These are phyloP conservation scores for Botrytis squamosa DNA, from an alignment of 2,329 filamentous ascomycete species.

Conservation along the genomic window DNA sequence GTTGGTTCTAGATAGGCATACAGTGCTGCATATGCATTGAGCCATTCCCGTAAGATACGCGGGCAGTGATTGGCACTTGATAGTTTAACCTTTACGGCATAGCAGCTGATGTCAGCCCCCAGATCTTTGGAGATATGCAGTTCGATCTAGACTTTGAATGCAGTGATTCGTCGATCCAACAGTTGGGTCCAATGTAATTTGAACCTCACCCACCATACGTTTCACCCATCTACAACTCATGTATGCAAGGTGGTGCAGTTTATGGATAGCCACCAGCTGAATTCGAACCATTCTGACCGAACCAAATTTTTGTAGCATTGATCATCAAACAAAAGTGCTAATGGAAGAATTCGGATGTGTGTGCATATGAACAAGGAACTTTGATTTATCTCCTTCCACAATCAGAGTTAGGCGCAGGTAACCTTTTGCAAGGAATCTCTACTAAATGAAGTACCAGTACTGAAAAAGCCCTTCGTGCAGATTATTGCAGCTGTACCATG, in stretches of 20 bases:
- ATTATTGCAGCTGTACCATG: neutral
- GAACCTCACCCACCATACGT: neutral
- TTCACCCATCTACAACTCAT: neutral
- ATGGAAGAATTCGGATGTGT: neutral
- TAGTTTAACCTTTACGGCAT: neutral
- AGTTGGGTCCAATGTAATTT: neutral
- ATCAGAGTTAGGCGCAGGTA: neutral
- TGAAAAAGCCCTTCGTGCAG: neutral
- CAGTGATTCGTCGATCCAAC: neutral
- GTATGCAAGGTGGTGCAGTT: neutral
- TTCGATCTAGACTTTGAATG: neutral
- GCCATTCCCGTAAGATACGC: neutral
- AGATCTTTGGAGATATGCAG: neutral
- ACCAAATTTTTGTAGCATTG: neutral
- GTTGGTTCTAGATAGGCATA: neutral
- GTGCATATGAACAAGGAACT: neutral
- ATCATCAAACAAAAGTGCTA: neutral
- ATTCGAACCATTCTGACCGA: neutral
- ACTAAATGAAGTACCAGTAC: neutral
- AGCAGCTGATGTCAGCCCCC: neutral
- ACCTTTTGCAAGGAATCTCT: neutral
- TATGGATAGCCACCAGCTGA: rapidly evolving
- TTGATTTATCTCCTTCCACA: neutral
- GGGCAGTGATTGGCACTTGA: neutral
- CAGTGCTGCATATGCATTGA: neutral